Evolutionary conservation across 148 eudicot genomes (phyloP).

Genomic region (Vaccinium darrowii): DNA sequence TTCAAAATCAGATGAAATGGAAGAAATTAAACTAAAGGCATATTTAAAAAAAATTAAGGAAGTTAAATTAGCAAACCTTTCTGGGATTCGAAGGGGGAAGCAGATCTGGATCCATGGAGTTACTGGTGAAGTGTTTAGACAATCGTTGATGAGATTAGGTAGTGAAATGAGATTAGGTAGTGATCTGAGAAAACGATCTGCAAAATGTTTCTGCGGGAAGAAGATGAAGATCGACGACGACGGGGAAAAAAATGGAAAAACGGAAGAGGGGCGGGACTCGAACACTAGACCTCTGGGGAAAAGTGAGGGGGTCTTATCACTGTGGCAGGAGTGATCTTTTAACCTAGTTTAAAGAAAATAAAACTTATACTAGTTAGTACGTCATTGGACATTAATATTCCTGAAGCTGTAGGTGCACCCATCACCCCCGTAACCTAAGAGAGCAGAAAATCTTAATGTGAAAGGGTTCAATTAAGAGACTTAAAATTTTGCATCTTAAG

Average conservation of each 20-base stretch:
- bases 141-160: no score
- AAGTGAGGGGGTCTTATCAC: accelerated
- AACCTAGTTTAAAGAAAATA: neutral
- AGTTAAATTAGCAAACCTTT: slow-evolving; percentile 23
- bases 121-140: no score
- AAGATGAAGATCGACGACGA: neutral
- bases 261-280: slow-evolving; percentile 11
- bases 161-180: no score
- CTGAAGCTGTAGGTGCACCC: no score
- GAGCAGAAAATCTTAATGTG: no score
- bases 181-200: neutral
- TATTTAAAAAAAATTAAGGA: neutral
- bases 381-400: no score
- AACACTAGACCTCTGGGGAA: slow-evolving; percentile 13
- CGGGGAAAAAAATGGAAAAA: neutral
- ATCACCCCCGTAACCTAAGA: no score
- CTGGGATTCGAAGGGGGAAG: slow-evolving; percentile 20
- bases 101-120: slow-evolving; percentile 32
- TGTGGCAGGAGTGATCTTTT: neutral
- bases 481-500: no score
- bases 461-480: no score
- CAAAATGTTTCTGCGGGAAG: neutral
- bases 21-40: neutral
- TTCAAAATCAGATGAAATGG: neutral
- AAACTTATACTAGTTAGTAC: neutral